These are phyloP conservation scores for Ophiostoma quercus DNA, from an alignment of 2,329 filamentous ascomycete species.

Conservation along the genomic window DNA sequence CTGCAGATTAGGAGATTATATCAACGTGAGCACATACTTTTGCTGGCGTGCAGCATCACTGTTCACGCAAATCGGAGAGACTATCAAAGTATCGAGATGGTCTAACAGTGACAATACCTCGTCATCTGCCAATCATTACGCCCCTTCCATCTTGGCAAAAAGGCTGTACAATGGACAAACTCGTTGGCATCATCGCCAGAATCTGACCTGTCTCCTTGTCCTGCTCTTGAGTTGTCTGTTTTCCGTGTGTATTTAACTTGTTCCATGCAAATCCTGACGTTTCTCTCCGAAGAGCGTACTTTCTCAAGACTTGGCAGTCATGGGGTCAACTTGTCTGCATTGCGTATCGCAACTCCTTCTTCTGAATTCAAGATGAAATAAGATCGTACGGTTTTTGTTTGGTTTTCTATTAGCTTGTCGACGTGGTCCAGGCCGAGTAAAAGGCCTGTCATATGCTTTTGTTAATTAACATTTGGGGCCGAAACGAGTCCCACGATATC, in stretches of 20 bases:
- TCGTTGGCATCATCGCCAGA: neutral
- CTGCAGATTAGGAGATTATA: neutral
- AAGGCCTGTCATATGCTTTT: neutral
- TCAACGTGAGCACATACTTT: neutral
- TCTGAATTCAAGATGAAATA: neutral
- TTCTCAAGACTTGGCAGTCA: neutral
- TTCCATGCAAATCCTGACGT: neutral
- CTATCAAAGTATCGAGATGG: neutral
- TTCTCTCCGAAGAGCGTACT: neutral
- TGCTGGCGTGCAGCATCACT: neutral
- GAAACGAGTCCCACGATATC: neutral
- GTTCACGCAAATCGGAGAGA: neutral
- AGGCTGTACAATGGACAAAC: conserved; percentile 6
- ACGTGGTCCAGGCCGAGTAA: neutral
- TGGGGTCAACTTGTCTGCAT: neutral
- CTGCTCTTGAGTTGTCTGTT: neutral
- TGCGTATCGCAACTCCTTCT: neutral
- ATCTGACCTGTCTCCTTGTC: neutral
- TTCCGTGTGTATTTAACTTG: neutral
- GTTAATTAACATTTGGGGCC: neutral
- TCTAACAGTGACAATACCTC: neutral
- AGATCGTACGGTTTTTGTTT: neutral
- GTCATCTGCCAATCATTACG: neutral
- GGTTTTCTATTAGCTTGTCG: neutral
- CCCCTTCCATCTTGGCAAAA: neutral